Evolutionary conservation across 805 yeast genomes (phyloP), one percentile per base, ranked within the genome.

Genomic region (Diddensiella transvaalensis): DNA sequence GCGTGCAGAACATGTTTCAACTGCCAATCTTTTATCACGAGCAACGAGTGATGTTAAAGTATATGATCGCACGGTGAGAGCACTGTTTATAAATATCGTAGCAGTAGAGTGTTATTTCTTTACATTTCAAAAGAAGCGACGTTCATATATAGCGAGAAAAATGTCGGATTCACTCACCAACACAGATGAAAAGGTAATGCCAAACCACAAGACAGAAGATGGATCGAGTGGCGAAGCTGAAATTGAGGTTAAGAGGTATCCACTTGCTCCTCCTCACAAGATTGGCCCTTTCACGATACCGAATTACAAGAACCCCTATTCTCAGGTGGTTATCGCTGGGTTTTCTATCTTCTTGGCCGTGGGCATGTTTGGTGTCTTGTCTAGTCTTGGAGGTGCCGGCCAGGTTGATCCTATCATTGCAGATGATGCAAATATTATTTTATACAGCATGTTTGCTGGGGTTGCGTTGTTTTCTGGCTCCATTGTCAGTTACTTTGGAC

Each of bases 401-500:
- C 57, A 58, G 29, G 47, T 59, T 23, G 59, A 56, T 39, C 40
- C 54, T 8, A 50, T 41, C 19, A 71, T 74, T 22, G 70, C 78
- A 29, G 75, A 76, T 53, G 69, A 76, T 54, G 76, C 82, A 15
- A 70, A 69, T 51, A 77, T 75, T 35, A 80, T 82, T 5, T 65
- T 79, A 32, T 73, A 79, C 59, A 68, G 75, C 41, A 73, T 79
- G 1, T 79, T 79, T 56, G 80, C 82, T 19, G 66, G 76, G n/a
- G 56, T 77, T 49, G 83, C 82, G 10, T 75, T 78, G 19, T 59
- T 70, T 76, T 74, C 78, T 13, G 83, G 83, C 56, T 70, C 79
- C 21, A 67, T 78, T 40, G 70, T 76, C 61, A 78, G 78, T 64
- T 58, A 62, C n/a, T 57, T 78, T 30, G 83, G 83, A 44, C 66